Evolutionary conservation across 2,329 filamentous ascomycete genomes (phyloP).

Genomic region (Dactylonectria estremocensis): DNA sequence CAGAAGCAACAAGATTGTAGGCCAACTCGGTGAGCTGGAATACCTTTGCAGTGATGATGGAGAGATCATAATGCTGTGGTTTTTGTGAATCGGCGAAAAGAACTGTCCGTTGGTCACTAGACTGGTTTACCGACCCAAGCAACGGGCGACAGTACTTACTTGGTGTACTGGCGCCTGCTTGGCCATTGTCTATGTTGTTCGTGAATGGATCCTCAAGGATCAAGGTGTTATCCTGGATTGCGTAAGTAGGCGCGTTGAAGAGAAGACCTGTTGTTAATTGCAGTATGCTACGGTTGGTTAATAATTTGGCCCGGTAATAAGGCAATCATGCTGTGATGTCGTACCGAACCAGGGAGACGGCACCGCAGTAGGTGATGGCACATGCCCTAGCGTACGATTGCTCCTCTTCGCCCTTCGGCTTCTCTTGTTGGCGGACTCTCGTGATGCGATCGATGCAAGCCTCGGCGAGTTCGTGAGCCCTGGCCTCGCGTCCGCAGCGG

Average conservation of each 20-base stretch:
- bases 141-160: not conserved
- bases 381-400: not conserved
- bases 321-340: not conserved
- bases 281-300: not conserved
- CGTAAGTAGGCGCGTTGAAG: not conserved
- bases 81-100: not conserved
- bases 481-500: not conserved
- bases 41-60: slow-evolving; percentile 26
- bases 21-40: slow-evolving; percentile 40
- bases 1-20: slow-evolving; percentile 18
- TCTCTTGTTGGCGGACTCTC: not conserved
- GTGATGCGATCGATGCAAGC: not conserved
- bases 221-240: not conserved
- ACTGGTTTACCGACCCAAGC: not conserved
- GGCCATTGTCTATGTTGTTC: not conserved
- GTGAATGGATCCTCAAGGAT: not conserved
- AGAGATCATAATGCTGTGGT: slow-evolving; percentile 6
- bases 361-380: not conserved
- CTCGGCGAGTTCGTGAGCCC: not conserved
- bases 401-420: not conserved
- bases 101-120: not conserved
- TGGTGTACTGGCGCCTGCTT: not conserved
- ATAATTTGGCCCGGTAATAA: not conserved
- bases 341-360: slow-evolving; percentile 3
- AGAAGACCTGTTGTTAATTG: not conserved